These are phyloP conservation scores for Teunomyces stri DNA, from an alignment of 805 yeast genomes.

Conservation along the genomic window DNA sequence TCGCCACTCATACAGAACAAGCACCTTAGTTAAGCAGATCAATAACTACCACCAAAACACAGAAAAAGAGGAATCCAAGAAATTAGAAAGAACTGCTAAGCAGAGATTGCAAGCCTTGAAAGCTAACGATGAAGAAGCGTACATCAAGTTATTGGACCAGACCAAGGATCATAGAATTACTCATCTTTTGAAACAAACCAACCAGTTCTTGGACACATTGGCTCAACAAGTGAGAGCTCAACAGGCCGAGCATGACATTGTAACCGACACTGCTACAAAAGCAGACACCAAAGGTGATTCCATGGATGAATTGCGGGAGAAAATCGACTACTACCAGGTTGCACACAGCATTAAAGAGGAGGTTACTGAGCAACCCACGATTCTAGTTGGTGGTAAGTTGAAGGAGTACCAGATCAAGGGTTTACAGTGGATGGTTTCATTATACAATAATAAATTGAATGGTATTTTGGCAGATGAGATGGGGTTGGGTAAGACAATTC, in stretches of 20 bases:
- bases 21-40: constrained; percentile 33
- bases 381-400: constrained; percentile 72
- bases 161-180: constrained; percentile 87
- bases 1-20: constrained; percentile 24
- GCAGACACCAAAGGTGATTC: constrained; percentile 35
- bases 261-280: constrained; percentile 29
- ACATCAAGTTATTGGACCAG: constrained; percentile 77
- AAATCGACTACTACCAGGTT: constrained; percentile 76
- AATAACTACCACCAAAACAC: constrained; percentile 51
- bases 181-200: constrained; percentile 77
- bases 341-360: constrained; percentile 75
- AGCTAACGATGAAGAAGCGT: constrained; percentile 87
- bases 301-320: constrained; percentile 58
- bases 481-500: constrained; percentile 70
- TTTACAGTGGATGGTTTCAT: constrained; percentile 65
- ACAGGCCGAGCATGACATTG: constrained; percentile 51
- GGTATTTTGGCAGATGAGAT: constrained; percentile 68
- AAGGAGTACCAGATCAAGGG: constrained; percentile 75
- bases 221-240: constrained; percentile 78
- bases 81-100: constrained; percentile 77
- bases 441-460: constrained; percentile 58
- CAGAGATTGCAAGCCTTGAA: constrained; percentile 85
- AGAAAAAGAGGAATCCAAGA: constrained; percentile 74
- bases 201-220: constrained; percentile 70
- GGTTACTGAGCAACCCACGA: constrained; percentile 61